Conservation (phyloP, 805 yeast genomes). For the Ogataea paradorogensis region DNA sequence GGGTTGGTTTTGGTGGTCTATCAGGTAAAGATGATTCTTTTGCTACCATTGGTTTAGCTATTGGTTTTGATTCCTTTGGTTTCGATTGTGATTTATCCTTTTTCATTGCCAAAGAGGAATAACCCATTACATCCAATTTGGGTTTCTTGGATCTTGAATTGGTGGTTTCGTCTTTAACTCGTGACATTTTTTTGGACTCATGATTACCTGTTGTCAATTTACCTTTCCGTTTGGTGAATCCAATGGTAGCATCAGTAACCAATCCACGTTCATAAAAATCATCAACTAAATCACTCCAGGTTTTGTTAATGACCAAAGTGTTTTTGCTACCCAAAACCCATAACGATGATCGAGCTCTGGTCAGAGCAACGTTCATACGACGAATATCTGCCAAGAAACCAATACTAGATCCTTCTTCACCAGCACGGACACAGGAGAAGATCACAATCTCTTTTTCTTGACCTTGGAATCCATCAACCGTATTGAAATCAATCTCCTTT, state of each 20-base stretch:
- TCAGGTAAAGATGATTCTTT: not conserved
- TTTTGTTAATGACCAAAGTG: slow-evolving; percentile 60
- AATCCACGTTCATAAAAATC: slow-evolving; percentile 57
- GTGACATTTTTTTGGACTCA: not conserved
- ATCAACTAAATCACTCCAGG: slow-evolving; percentile 69
- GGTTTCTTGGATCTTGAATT: slow-evolving; percentile 2
- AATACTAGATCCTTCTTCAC: slow-evolving; percentile 58
- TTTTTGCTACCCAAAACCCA: slow-evolving; percentile 85
- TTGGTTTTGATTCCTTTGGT: not conserved
- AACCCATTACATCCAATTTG: slow-evolving; percentile 5
- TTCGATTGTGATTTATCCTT: not conserved
- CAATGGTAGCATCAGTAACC: slow-evolving; percentile 22
- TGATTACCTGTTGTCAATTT: not conserved
- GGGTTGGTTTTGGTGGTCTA: not conserved
- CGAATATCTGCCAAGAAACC: slow-evolving; percentile 90
- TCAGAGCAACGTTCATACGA: slow-evolving; percentile 95
- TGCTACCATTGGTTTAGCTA: not conserved
- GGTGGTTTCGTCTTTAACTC: not conserved
- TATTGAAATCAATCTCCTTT: slow-evolving; percentile 77
- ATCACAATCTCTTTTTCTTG: slow-evolving; percentile 94
- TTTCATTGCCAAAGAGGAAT: not conserved
- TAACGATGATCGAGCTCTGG: slow-evolving; percentile 87
- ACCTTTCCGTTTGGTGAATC: slow-evolving; percentile 23
- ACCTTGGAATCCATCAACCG: slow-evolving; percentile 98
- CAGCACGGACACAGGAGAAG: slow-evolving; percentile 93